Conservation (phyloP, 2,329 filamentous ascomycete species). For the Coniochaeta pulveracea region DNA sequence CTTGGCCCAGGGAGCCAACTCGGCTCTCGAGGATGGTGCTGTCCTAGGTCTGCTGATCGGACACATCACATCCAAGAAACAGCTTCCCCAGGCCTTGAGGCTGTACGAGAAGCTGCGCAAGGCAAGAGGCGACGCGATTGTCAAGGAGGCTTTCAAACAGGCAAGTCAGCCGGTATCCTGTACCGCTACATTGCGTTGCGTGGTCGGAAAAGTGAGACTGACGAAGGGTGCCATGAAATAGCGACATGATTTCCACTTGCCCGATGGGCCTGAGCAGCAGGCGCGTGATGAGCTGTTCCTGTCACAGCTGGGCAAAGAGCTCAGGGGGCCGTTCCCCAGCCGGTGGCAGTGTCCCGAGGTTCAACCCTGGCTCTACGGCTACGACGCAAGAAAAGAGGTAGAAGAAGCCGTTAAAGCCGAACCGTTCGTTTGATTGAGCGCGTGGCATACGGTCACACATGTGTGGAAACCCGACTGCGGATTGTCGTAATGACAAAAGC, state of each 20-base stretch:
- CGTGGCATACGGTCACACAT: too few relatives aligned
- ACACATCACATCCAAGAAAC: slow-evolving; percentile 30
- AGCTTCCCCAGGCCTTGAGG: slow-evolving; percentile 30
- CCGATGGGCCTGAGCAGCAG: slow-evolving; percentile 43
- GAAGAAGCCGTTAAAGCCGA: slow-evolving; percentile 19
- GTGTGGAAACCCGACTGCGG: too few relatives aligned
- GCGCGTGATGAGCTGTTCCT: slow-evolving; percentile 45
- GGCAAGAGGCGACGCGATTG: slow-evolving; percentile 39
- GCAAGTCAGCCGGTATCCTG: not conserved
- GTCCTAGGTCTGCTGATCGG: slow-evolving; percentile 49
- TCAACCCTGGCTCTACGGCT: slow-evolving; percentile 54
- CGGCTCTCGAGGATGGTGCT: slow-evolving; percentile 55
- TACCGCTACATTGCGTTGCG: slow-evolving; percentile 7
- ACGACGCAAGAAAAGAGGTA: slow-evolving; percentile 47
- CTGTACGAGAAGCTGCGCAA: slow-evolving; percentile 37
- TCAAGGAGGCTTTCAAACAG: slow-evolving; percentile 45
- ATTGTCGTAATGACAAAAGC: too few relatives aligned
- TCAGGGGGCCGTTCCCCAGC: slow-evolving; percentile 44
- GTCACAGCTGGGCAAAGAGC: slow-evolving; percentile 36
- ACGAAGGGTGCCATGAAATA: too few relatives aligned
- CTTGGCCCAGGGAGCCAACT: slow-evolving; percentile 56
- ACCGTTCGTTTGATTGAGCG: slow-evolving; percentile 6
- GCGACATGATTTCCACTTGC: slow-evolving; percentile 40
- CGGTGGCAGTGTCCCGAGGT: slow-evolving; percentile 52
- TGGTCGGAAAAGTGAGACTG: too few relatives aligned